Conservation (phyloP, 176 grass and related monocot species). For the Raddia distichophylla region DNA sequence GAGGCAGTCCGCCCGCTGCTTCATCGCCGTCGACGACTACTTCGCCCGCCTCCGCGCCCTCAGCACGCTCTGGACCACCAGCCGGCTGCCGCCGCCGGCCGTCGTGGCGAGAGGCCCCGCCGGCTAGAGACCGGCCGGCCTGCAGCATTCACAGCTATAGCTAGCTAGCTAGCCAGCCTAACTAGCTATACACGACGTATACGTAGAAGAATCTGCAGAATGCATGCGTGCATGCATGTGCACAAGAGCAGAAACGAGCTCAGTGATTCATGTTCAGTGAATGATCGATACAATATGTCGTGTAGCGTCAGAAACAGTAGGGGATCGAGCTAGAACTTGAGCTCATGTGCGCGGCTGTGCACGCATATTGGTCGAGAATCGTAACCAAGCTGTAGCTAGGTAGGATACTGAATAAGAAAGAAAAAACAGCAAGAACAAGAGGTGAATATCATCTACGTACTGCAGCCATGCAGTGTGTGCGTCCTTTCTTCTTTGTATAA, state of each 20-base stretch:
- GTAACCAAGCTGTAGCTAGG: neutral
- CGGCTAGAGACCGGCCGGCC: neutral
- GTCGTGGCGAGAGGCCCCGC: slow-evolving; percentile 11
- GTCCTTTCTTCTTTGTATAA: neutral
- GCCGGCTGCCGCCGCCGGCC: slow-evolving; percentile 20
- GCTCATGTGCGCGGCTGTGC: neutral
- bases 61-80: slow-evolving; percentile 51
- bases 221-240: neutral
- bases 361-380: neutral
- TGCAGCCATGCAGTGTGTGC: neutral
- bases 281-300: neutral
- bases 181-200: slow-evolving; percentile 2
- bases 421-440: neutral
- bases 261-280: neutral
- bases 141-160: neutral
- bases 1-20: slow-evolving; percentile 54
- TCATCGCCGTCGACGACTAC: slow-evolving; percentile 58
- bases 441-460: neutral
- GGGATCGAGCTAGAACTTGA: neutral
- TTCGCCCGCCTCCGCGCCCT: slow-evolving; percentile 59
- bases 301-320: neutral
- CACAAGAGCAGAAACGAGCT: neutral
- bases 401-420: neutral
- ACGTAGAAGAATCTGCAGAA: neutral
- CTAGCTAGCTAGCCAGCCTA: neutral